phyloP scores from a whole-genome alignment of 2,329 filamentous ascomycete species.

The Ploettnerulaceae sp. region DNA sequence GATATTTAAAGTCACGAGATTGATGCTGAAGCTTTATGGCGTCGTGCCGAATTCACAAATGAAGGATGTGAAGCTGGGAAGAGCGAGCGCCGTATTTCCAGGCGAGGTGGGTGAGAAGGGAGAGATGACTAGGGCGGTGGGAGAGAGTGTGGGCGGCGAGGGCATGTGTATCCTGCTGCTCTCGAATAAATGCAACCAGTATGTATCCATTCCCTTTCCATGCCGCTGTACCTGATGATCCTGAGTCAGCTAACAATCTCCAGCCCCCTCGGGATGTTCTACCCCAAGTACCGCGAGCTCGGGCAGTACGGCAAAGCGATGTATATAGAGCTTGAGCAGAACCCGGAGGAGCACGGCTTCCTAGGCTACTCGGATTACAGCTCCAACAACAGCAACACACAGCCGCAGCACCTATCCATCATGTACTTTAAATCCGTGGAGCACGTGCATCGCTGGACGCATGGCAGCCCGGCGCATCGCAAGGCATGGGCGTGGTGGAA shows the following conservation, averaged over 20 bases:
- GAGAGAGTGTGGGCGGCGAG: slow-evolving; percentile 12
- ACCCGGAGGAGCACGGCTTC: slow-evolving; percentile 44
- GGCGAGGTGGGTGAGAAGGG: slow-evolving; percentile 6
- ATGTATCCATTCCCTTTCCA: background rate
- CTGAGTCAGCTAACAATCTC: background rate
- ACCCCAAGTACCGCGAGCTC: slow-evolving; percentile 41
- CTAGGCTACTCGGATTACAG: slow-evolving; percentile 42
- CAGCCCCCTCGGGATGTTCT: slow-evolving; percentile 43
- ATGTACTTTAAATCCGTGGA: slow-evolving; percentile 49
- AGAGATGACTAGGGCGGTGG: slow-evolving; percentile 3
- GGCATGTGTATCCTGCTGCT: slow-evolving; percentile 15
- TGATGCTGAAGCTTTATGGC: slow-evolving; percentile 5
- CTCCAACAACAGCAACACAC: slow-evolving; percentile 35
- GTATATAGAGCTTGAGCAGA: slow-evolving; percentile 33
- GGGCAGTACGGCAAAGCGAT: slow-evolving; percentile 38
- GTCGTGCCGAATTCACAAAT: slow-evolving; percentile 14
- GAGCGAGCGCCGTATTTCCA: slow-evolving; percentile 12
- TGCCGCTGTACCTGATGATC: background rate
- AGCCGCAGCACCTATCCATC: slow-evolving; percentile 39
- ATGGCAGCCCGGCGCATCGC: slow-evolving; percentile 42
- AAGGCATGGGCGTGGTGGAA: slow-evolving; percentile 48
- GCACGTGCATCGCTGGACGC: slow-evolving; percentile 48
- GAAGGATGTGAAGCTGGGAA: slow-evolving; percentile 8
- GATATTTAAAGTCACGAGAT: slow-evolving; percentile 7
- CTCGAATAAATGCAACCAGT: slow-evolving; percentile 16